Percentiles rank a stretch among this genome's conserved stretches.
These are phyloP conservation scores for Calonectria honghensis DNA, from an alignment of 2,329 filamentous ascomycete species.

Conservation along the genomic window DNA sequence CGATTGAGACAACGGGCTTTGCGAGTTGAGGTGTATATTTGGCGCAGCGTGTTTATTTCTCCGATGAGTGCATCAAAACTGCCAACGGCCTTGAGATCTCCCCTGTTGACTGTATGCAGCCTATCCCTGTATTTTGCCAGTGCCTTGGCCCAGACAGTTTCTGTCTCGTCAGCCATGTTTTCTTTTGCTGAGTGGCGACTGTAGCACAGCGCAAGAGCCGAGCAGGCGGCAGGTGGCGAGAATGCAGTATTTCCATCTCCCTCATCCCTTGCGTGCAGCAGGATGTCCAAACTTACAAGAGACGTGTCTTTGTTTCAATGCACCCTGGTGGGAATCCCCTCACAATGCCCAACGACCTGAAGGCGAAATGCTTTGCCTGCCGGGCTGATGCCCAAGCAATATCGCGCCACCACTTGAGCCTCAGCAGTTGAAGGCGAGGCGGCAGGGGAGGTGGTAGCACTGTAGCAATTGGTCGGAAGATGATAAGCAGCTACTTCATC, in stretches of 20 bases:
- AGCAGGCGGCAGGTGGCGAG: not conserved
- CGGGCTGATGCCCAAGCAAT: not conserved
- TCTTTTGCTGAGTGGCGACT: not conserved
- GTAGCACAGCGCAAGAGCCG: not conserved
- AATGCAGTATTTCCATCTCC: not conserved
- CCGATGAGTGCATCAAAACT: not conserved
- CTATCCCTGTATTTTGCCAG: not conserved
- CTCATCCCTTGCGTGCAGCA: not conserved
- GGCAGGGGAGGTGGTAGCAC: not conserved
- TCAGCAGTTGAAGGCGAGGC: constrained; percentile 14
- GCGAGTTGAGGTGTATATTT: not conserved
- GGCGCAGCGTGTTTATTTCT: not conserved
- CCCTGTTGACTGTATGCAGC: not conserved
- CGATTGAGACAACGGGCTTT: not conserved
- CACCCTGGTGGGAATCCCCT: not conserved
- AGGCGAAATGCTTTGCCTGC: not conserved
- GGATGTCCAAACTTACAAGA: not conserved
- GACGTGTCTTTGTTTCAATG: not conserved
- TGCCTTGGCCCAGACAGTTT: not conserved
- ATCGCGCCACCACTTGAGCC: not conserved
- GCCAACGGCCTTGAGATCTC: not conserved
- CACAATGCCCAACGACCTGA: constrained; percentile 8
- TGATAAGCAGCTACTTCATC: not conserved
- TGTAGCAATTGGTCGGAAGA: not conserved
- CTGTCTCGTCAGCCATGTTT: not conserved